Evolutionary conservation across 192 early-diverging fungal genomes (phyloP).

Genomic region (Tieghemiomyces parasiticus): DNA sequence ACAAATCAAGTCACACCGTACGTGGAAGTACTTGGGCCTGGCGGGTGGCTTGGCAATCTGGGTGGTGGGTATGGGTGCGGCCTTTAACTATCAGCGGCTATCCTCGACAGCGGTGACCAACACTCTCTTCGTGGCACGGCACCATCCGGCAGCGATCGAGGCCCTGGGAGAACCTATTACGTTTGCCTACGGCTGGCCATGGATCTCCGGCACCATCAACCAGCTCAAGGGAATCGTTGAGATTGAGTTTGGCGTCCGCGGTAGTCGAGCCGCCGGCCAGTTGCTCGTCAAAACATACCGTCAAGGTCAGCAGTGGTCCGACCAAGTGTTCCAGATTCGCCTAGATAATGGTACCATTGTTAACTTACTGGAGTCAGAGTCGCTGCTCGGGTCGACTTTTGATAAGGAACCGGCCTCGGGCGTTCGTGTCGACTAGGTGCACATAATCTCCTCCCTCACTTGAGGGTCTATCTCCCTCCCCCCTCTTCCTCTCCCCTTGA

Average conservation of each 20-base stretch:
- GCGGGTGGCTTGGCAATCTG: slow-evolving; percentile 31
- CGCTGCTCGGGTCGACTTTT: too few relatives aligned
- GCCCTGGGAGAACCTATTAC: slow-evolving; percentile 35
- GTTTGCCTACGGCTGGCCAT: slow-evolving; percentile 38
- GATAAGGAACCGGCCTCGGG: too few relatives aligned
- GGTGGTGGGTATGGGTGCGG: slow-evolving; percentile 29
- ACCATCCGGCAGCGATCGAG: slow-evolving; percentile 27
- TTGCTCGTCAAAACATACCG: slow-evolving; percentile 3
- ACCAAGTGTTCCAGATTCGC: not conserved
- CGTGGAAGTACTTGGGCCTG: slow-evolving; percentile 18
- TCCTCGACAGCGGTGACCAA: slow-evolving; percentile 35
- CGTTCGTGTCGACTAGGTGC: too few relatives aligned
- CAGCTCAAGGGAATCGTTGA: slow-evolving; percentile 42
- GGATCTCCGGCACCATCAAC: slow-evolving; percentile 45
- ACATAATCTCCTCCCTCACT: too few relatives aligned
- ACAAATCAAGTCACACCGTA: slow-evolving; percentile 11
- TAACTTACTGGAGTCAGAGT: slow-evolving; percentile 3
- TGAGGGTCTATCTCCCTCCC: too few relatives aligned
- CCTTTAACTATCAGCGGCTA: slow-evolving; percentile 40
- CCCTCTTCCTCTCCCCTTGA: too few relatives aligned
- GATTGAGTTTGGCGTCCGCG: slow-evolving; percentile 33
- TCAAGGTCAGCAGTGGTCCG: not conserved
- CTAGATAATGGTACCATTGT: not conserved
- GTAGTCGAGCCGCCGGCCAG: slow-evolving; percentile 5
- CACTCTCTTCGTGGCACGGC: slow-evolving; percentile 40